These are phyloP conservation scores for Carex cristatella DNA, from an alignment of 176 grass and related monocot species.

Conservation along the genomic window DNA sequence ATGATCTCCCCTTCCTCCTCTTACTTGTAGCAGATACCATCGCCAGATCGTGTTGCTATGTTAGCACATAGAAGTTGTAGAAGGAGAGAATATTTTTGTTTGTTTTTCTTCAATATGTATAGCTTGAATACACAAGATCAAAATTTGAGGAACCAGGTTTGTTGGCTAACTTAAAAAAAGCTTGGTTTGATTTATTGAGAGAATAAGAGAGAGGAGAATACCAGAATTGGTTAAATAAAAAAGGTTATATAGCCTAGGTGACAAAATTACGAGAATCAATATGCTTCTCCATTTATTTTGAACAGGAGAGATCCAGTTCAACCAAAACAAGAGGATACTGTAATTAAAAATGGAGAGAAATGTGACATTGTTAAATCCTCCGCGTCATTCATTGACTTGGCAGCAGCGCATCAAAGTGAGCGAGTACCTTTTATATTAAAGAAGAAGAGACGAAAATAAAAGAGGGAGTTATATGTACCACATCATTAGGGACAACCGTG, in stretches of 20 bases:
- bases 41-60: not conserved
- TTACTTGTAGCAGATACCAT: not conserved
- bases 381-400: constrained; percentile 22
- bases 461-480: not conserved
- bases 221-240: not conserved
- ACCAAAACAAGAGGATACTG: not conserved
- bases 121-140: not conserved
- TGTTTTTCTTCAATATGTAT: not conserved
- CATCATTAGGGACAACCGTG: not conserved
- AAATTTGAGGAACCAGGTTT: not conserved
- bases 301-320: not conserved
- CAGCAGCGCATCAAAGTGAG: not conserved
- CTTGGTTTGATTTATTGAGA: not conserved
- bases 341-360: not conserved
- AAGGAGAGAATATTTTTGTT: no score
- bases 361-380: not conserved
- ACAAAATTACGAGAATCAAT: not conserved
- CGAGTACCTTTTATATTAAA: not conserved
- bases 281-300: not conserved
- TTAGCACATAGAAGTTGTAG: not conserved
- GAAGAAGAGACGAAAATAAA: not conserved
- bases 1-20: constrained; percentile 10
- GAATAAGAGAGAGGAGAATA: not conserved
- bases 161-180: not conserved
- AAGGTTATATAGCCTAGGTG: not conserved